These are phyloP conservation scores for Colletotrichum horii DNA, from an alignment of 2,329 filamentous ascomycete species.

Conservation along the genomic window DNA sequence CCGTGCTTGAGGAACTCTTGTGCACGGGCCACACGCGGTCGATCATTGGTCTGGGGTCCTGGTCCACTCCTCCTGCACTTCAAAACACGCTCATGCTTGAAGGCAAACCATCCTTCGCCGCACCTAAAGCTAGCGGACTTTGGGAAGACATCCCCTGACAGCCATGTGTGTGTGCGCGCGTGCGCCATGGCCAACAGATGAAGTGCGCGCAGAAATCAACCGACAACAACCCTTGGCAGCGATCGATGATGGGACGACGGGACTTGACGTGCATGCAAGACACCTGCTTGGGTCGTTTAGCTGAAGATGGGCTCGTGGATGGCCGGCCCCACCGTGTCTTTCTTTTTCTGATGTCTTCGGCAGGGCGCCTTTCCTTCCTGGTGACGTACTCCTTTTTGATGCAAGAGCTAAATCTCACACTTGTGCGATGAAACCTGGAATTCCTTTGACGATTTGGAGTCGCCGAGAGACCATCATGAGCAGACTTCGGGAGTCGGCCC, in stretches of 20 bases:
- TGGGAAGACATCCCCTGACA: neutral
- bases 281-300: neutral
- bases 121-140: neutral
- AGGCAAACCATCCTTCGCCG: neutral
- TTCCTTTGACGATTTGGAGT: neutral
- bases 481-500: neutral
- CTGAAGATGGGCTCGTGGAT: neutral
- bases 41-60: constrained; percentile 10
- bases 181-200: neutral
- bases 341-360: neutral
- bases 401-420: neutral
- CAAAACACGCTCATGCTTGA: neutral
- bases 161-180: neutral
- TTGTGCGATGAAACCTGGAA: neutral
- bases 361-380: neutral
- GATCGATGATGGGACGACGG: neutral
- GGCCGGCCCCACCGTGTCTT: neutral
- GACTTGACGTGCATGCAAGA: neutral
- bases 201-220: neutral
- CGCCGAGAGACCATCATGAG: neutral
- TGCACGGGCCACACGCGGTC: constrained; percentile 2
- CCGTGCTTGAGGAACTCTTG: neutral
- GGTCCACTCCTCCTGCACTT: neutral
- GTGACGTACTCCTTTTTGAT: neutral
- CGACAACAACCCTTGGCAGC: neutral